phyloP scores from a whole-genome alignment of 148 eudicot species.

The Mesembryanthemum crystallinum region DNA sequence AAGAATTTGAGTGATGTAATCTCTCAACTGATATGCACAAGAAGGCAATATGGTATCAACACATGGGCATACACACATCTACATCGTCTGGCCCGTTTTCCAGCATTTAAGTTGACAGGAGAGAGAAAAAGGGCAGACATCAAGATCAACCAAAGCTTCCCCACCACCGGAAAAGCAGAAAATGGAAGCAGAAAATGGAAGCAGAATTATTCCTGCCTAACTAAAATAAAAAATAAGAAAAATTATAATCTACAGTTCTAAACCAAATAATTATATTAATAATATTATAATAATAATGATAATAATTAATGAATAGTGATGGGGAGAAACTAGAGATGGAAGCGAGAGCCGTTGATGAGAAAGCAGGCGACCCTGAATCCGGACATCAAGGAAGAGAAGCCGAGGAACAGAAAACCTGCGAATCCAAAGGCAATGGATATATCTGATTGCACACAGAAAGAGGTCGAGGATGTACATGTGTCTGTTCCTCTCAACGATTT shows the following conservation, averaged over 20 bases:
- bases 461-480: slow-evolving; percentile 46
- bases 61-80: slow-evolving; percentile 14
- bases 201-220: background rate
- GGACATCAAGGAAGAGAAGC: slow-evolving; percentile 62
- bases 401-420: slow-evolving; percentile 64
- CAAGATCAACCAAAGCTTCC: background rate
- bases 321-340: slow-evolving; percentile 39
- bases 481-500: slow-evolving; percentile 48
- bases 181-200: background rate
- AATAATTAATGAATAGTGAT: background rate
- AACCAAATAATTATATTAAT: background rate
- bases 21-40: slow-evolving; percentile 15
- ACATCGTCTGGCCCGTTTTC: background rate
- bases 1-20: background rate
- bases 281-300: background rate
- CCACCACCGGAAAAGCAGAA: background rate
- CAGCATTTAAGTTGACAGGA: background rate
- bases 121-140: background rate
- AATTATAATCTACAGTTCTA: background rate
- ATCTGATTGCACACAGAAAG: slow-evolving; percentile 71
- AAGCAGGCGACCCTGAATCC: slow-evolving; percentile 76
- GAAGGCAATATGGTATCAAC: slow-evolving; percentile 8
- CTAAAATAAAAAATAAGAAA: background rate
- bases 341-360: slow-evolving; percentile 70
- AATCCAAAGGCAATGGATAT: slow-evolving; percentile 74